A percentile compares a stretch with the other conserved stretches of the same genome.
Conservation (phyloP, 2,329 filamentous ascomycete genomes). For the Gaeumannomyces tritici region DNA sequence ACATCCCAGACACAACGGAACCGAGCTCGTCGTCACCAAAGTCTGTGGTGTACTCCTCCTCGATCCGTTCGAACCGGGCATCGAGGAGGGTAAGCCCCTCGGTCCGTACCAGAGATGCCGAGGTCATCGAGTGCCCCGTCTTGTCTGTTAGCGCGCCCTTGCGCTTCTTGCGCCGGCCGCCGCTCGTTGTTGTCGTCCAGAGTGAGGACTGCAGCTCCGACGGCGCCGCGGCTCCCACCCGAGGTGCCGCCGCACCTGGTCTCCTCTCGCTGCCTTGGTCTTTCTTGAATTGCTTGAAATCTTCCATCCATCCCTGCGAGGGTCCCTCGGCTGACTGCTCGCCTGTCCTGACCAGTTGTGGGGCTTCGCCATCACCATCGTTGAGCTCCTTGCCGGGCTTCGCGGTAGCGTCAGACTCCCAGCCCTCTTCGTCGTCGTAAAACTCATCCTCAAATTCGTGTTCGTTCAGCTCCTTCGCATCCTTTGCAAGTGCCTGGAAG, state of each 20-base stretch:
- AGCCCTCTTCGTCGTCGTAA: constrained; percentile 67
- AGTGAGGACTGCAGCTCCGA: constrained; percentile 61
- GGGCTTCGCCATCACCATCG: constrained; percentile 26
- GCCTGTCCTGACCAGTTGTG: constrained; percentile 37
- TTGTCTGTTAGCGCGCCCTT: constrained; percentile 87
- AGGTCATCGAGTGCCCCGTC: constrained; percentile 93
- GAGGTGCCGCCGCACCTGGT: constrained; percentile 5
- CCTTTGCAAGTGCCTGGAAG: constrained; percentile 48
- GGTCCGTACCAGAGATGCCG: constrained; percentile 87
- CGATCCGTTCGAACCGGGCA: constrained; percentile 82
- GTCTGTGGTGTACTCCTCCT: constrained; percentile 59
- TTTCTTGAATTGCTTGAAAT: constrained; percentile 92
- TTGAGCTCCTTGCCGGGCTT: constrained; percentile 58
- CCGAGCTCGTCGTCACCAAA: constrained; percentile 31
- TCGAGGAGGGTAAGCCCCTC: constrained; percentile 81
- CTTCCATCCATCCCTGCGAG: constrained; percentile 78
- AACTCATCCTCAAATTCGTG: constrained; percentile 64
- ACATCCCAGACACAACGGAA: constrained; percentile 48
- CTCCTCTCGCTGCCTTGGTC: constrained; percentile 48
- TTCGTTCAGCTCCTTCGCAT: constrained; percentile 42
- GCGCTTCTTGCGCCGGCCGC: constrained; percentile 82
- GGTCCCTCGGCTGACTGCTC: constrained; percentile 44
- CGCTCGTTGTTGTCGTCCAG: constrained; percentile 67
- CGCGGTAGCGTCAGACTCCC: constrained; percentile 90
- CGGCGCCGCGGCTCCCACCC: constrained; percentile 18